Percentiles rank a stretch among this genome's conserved stretches.
Conservation (phyloP, 495 filamentous ascomycete genomes). For the Podospora pseudoanserina region DNA sequence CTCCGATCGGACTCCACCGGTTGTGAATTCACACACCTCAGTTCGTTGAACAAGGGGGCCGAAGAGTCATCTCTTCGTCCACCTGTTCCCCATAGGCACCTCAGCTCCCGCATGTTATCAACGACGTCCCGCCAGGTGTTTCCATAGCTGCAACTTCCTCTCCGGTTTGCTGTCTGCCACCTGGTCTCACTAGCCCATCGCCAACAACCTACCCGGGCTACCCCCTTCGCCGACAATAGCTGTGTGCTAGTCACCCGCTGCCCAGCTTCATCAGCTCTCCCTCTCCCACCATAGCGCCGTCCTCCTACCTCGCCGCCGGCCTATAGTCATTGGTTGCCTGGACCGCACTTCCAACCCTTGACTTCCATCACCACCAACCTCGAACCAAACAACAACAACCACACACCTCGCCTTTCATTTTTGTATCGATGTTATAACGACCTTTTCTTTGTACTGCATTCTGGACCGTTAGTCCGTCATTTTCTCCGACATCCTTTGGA, state of each 20-base stretch:
- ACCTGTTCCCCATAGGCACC: conserved; percentile 38
- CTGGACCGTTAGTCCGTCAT: conserved; percentile 44
- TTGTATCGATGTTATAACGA: conserved; percentile 68
- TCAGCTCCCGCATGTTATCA: conserved; percentile 41
- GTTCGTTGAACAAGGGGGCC: conserved; percentile 39
- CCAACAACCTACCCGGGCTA: not conserved
- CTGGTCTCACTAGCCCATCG: conserved; percentile 26
- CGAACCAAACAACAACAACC: conserved; percentile 23
- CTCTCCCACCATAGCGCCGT: not conserved
- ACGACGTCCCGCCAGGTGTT: conserved; percentile 38
- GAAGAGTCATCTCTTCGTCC: conserved; percentile 49
- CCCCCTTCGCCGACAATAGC: conserved; percentile 14
- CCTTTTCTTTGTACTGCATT: conserved; percentile 49
- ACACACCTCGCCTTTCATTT: conserved; percentile 42
- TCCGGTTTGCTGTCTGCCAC: conserved; percentile 34
- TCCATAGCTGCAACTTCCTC: conserved; percentile 31
- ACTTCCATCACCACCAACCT: conserved; percentile 16
- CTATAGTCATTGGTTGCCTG: conserved; percentile 12
- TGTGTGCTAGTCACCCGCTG: conserved; percentile 9
- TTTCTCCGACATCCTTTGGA: conserved; percentile 45
- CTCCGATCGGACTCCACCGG: conserved; percentile 26
- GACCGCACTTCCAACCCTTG: conserved; percentile 7
- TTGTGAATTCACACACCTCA: conserved; percentile 31
- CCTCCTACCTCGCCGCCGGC: not conserved
- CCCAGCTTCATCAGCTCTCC: conserved; percentile 8